Percentiles rank a stretch among this genome's conserved stretches.
Evolutionary conservation across 2,329 filamentous ascomycete species (phyloP).

Genomic region (Neofusicoccum parvum): DNA sequence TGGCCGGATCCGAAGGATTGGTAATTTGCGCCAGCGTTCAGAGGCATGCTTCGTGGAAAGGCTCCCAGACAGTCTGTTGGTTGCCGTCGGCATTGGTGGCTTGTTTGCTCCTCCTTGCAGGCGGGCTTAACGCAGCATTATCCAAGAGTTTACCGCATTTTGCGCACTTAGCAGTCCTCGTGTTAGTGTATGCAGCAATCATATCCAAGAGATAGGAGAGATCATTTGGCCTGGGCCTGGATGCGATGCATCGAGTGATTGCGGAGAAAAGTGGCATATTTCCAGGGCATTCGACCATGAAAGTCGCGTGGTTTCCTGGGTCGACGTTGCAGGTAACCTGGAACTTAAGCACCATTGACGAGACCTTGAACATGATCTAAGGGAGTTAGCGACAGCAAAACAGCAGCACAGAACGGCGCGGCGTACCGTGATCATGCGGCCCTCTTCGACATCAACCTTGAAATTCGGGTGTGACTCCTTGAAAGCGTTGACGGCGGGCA

Average conservation of each 20-base stretch:
- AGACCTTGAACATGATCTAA: slow-evolving; percentile 33
- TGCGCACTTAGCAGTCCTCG: slow-evolving; percentile 33
- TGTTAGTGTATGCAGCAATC: slow-evolving; percentile 41
- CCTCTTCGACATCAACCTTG: slow-evolving; percentile 34
- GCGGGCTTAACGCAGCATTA: slow-evolving; percentile 28
- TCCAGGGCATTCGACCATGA: slow-evolving; percentile 37
- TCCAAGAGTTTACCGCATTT: slow-evolving; percentile 38
- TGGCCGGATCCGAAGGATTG: slow-evolving; percentile 10
- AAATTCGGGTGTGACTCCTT: slow-evolving; percentile 27
- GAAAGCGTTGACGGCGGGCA: slow-evolving; percentile 30
- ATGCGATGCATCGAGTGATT: slow-evolving; percentile 38
- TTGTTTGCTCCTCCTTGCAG: slow-evolving; percentile 36
- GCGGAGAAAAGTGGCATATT: slow-evolving; percentile 30
- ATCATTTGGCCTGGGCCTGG: slow-evolving; percentile 35
- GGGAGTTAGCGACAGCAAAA: slow-evolving; percentile 18
- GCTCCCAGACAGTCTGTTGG: slow-evolving; percentile 34
- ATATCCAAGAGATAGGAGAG: slow-evolving; percentile 40
- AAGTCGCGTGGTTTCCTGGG: slow-evolving; percentile 29
- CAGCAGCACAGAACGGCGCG: neutral
- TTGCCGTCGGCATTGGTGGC: slow-evolving; percentile 26
- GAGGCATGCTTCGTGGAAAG: slow-evolving; percentile 40
- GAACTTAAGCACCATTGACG: slow-evolving; percentile 31
- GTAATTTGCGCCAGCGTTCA: neutral
- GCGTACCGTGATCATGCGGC: slow-evolving; percentile 32
- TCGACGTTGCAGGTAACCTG: slow-evolving; percentile 33